Base-by-base conservation (phyloP, 768 basidiomycete genomes). In the Amanita jacksonii region DNA sequence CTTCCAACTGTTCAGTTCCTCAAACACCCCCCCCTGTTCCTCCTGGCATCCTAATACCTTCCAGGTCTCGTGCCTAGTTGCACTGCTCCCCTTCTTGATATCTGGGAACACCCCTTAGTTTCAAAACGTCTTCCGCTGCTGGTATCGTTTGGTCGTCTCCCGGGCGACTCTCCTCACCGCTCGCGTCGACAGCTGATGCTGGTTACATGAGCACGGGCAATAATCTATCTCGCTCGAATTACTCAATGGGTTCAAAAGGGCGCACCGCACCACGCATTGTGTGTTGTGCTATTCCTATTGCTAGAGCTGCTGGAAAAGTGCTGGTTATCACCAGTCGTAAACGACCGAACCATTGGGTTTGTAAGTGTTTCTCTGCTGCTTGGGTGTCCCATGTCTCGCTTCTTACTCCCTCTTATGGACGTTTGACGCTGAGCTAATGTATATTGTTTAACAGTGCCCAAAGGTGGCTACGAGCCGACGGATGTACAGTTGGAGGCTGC, bases 241-340 rank as follows among this genome's bases (percentile, higher is more conserved):
- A 48, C 38, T 49, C 46, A 36, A 74, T 74, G 72, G 72, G 68
- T 48, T 73, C 77, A 52, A 87, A 88, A 71, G 86, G 85, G 56
- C 79, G 87, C 52, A 64, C 81, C 44, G 75, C 76, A 39, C 88
- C 88, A 43, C 83, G 88, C 59, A 73, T 91, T 62, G 88, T 91
- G 53, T 91, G 88, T 64, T 90, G 88, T 59, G 88, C 88, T 40
- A 91, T 91, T 46, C 88, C 88, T 43, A 86, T 91, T 52, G 68
- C 77, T 36, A 73, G 79, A 51, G 65, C 79, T 20, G 76, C 79
- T 5, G 78, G 77, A 60, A 85, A 88, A 61, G 74, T 91, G 45
- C 77, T 91, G 49, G 74, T 91, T 51, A 73, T 91, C 53, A 89
- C 88, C 18, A 87, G 85, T 61, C 76, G 88, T 48, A 91, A 89